A percentile compares a stretch with the other conserved stretches of the same genome.
Conservation (phyloP, 1,284 basidiomycete species). For the Bjerkandera adusta region DNA sequence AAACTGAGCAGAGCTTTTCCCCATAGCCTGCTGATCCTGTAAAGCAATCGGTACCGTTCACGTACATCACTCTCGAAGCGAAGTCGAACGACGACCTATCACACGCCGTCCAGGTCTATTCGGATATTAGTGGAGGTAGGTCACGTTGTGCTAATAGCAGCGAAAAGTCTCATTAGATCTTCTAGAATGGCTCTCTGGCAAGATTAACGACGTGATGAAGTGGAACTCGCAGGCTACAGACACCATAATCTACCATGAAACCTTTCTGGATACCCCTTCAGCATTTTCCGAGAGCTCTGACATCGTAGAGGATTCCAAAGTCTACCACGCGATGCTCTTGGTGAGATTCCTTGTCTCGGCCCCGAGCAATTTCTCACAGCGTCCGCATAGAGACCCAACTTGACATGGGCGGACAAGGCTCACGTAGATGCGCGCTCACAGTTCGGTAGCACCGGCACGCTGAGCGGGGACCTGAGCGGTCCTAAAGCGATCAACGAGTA, state of each 20-base stretch:
- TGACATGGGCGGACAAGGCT: conserved; percentile 5
- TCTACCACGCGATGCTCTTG: background rate
- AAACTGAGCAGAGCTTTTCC: conserved; percentile 7
- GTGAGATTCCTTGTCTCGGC: background rate
- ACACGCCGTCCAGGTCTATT: conserved; percentile 26
- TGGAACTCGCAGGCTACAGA: conserved; percentile 1
- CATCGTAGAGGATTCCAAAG: background rate
- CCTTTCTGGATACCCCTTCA: background rate
- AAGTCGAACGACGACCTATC: conserved; percentile 22
- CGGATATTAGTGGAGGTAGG: conserved; percentile 28
- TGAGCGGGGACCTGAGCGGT: background rate
- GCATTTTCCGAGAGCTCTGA: background rate
- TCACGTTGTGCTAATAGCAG: too few relatives aligned
- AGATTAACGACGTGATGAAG: background rate
- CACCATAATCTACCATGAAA: conserved; percentile 1
- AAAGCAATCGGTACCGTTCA: conserved; percentile 24
- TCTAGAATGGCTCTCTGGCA: conserved; percentile 8
- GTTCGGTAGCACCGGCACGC: background rate
- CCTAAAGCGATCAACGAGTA: background rate
- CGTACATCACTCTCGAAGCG: conserved; percentile 25
- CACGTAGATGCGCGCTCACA: conserved; percentile 5
- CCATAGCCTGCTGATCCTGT: conserved; percentile 13
- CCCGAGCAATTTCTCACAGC: background rate
- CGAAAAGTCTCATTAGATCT: too few relatives aligned
- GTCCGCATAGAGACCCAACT: background rate